Evolutionary conservation across 192 early-diverging fungal genomes (phyloP).

Genomic region (Gonapodya prolifera): DNA sequence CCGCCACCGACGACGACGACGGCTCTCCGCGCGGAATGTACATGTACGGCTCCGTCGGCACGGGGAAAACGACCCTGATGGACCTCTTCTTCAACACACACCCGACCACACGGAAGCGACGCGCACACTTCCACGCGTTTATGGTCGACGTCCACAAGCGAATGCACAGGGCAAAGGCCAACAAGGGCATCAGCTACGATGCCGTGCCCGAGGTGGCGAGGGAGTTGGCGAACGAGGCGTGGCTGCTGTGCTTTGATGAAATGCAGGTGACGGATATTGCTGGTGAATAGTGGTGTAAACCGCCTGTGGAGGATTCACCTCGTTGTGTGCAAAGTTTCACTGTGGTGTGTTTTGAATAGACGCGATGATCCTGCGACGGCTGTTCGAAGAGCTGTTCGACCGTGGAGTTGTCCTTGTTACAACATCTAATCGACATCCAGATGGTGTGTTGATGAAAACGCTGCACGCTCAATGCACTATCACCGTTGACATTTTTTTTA

Average conservation of each 20-base stretch:
- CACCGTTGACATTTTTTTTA: no score
- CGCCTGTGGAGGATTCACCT: no score
- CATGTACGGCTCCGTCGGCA: slow-evolving; percentile 67
- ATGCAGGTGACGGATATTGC: slow-evolving; percentile 96
- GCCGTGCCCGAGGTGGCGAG: slow-evolving; percentile 62
- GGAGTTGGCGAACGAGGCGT: slow-evolving; percentile 65
- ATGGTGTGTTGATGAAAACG: slow-evolving; percentile 30
- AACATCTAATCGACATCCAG: slow-evolving; percentile 86
- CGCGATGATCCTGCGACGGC: slow-evolving; percentile 79
- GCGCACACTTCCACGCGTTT: slow-evolving; percentile 95
- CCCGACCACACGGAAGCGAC: slow-evolving; percentile 54
- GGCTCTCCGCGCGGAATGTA: slow-evolving; percentile 25
- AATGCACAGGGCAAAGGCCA: slow-evolving; percentile 24
- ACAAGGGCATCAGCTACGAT: slow-evolving; percentile 24
- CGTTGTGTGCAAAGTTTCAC: no score
- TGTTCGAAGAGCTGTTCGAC: slow-evolving; percentile 70
- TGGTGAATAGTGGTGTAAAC: not conserved
- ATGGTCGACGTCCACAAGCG: slow-evolving; percentile 84
- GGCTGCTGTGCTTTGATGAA: slow-evolving; percentile 92
- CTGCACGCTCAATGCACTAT: no score
- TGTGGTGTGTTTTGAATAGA: slow-evolving; percentile 25
- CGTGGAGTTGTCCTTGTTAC: slow-evolving; percentile 80
- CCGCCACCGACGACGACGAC: slow-evolving; percentile 13
- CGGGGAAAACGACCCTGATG: slow-evolving; percentile 93
- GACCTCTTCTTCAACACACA: slow-evolving; percentile 84